Conservation (phyloP, 2,329 filamentous ascomycete species). For the Exophiala bonariae region DNA sequence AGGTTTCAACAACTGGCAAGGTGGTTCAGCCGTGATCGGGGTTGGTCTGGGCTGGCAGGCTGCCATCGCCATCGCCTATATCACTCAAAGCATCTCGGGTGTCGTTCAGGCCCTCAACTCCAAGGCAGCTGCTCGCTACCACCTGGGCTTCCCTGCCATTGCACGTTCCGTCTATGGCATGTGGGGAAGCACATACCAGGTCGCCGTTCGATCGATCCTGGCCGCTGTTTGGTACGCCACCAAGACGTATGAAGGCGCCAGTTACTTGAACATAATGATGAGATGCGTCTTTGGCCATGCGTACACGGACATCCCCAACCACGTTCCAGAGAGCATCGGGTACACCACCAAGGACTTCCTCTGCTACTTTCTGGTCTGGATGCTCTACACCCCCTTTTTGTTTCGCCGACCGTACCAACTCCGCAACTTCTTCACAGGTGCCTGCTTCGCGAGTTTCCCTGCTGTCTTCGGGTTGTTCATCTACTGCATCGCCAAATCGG, state of each 20-base stretch:
- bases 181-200: slow-evolving; percentile 84
- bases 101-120: neutral
- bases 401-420: neutral
- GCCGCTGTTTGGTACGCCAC: slow-evolving; percentile 51
- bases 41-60: neutral
- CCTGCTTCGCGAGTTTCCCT: neutral
- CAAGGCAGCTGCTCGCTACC: slow-evolving; percentile 57
- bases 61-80: neutral
- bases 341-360: slow-evolving; percentile 37
- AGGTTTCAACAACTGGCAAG: neutral
- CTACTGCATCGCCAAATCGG: neutral
- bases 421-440: neutral
- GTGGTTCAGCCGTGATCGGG: neutral
- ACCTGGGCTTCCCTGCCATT: slow-evolving; percentile 84
- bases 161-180: slow-evolving; percentile 76
- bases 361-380: slow-evolving; percentile 41
- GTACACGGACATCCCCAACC: slow-evolving; percentile 36
- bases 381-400: slow-evolving; percentile 41
- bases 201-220: slow-evolving; percentile 85
- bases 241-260: slow-evolving; percentile 37
- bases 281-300: slow-evolving; percentile 38
- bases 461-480: neutral
- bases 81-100: neutral
- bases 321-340: slow-evolving; percentile 32
- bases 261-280: slow-evolving; percentile 38